Percentiles rank a stretch among this genome's conserved stretches.
Evolutionary conservation across 106 monocot genomes (phyloP).

Genomic region (Dendrobium huoshanense): DNA sequence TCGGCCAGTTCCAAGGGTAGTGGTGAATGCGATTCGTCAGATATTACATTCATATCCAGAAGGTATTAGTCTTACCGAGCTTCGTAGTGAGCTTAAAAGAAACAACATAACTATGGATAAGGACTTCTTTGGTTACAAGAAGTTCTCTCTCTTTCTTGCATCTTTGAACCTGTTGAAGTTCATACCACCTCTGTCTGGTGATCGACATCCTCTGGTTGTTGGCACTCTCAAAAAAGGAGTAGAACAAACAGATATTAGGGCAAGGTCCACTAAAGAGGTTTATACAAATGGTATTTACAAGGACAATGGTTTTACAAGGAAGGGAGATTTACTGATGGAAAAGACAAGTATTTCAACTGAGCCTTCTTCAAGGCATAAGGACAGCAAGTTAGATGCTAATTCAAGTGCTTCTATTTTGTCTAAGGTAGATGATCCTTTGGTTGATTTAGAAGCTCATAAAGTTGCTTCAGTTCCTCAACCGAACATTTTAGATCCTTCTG

Average conservation of each 20-base stretch:
- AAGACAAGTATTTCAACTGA: background rate
- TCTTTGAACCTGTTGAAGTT: constrained; percentile 51
- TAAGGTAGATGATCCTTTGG: constrained; percentile 8
- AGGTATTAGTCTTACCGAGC: constrained; percentile 47
- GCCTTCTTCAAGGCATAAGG: background rate
- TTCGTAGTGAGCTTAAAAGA: constrained; percentile 45
- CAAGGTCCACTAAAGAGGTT: constrained; percentile 16
- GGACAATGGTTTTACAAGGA: background rate
- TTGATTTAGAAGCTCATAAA: constrained; percentile 13
- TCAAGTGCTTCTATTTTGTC: background rate
- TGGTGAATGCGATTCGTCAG: constrained; percentile 45
- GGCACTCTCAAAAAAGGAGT: constrained; percentile 15
- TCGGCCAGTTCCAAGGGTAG: constrained; percentile 41
- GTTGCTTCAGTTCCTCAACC: background rate
- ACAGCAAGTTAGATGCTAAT: constrained; percentile 10
- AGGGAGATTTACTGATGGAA: background rate
- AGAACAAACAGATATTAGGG: constrained; percentile 18
- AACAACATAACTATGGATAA: constrained; percentile 49
- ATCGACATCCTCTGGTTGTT: constrained; percentile 38
- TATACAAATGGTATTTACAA: constrained; percentile 7
- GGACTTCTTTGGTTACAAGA: constrained; percentile 69
- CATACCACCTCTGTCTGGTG: constrained; percentile 28
- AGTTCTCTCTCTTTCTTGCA: constrained; percentile 54
- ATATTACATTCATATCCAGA: constrained; percentile 54
- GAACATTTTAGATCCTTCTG: background rate